These are phyloP conservation scores for Termitomyces sp. DNA, from an alignment of 768 basidiomycete species.

Conservation along the genomic window DNA sequence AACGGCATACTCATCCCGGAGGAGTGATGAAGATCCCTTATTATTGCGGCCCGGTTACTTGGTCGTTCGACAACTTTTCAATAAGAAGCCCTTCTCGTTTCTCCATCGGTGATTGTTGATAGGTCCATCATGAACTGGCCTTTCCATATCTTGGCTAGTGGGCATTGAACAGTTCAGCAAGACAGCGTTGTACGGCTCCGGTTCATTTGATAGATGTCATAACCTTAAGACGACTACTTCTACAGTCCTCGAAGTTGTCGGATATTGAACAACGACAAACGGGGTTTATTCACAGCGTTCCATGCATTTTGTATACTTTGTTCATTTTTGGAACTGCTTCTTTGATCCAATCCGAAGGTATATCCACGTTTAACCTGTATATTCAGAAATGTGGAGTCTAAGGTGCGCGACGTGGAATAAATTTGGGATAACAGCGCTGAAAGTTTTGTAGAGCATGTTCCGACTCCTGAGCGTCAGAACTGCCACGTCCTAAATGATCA, in stretches of 20 bases:
- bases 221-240: background rate
- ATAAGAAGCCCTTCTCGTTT: background rate
- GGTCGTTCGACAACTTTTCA: background rate
- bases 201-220: background rate
- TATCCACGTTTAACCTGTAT: background rate
- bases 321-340: background rate
- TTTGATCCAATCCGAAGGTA: background rate
- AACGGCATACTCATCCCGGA: background rate
- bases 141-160: background rate
- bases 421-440: background rate
- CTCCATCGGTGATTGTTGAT: background rate
- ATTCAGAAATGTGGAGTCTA: background rate
- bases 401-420: background rate
- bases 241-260: background rate
- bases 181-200: background rate
- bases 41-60: too few species aligned
- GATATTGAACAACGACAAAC: background rate
- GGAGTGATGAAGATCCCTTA: background rate
- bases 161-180: background rate
- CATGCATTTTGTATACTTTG: background rate
- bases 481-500: too few species aligned
- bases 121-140: background rate
- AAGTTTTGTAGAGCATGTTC: background rate
- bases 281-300: background rate
- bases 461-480: background rate